Base-by-base conservation (phyloP, 192 early-diverging fungal species). In the Geranomyces variabilis region DNA sequence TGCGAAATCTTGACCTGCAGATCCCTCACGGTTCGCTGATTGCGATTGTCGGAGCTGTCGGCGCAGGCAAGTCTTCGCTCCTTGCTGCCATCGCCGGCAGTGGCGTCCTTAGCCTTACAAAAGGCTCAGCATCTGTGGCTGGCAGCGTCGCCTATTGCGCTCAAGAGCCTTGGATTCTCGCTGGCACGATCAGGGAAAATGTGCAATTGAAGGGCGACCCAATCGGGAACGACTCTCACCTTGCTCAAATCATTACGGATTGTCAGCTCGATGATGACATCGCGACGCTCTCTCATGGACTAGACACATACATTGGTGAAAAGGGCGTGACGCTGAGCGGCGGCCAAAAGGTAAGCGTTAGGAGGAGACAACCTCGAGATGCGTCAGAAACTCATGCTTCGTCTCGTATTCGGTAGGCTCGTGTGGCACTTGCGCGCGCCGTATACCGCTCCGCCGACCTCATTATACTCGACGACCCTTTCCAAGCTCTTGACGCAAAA, bases 311-410 rank as follows among this genome's bases (percentile, higher is more conserved):
- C 33, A 62, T 65, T 66, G 63, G 95, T 46, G 93, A 95, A 76
- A 87, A 88, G 69, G 96, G 96, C 29, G 92, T 96, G 72, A 95
- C 91, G 34, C 83, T 98, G 10, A 92, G 90, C 31, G 96, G 96
- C 69, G 96, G 96, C 14, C 96, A 98, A 64, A 96, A 94, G 36
- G 36, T 41, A 41, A 41, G 36, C 3, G 10, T 41, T n/a, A n/a
- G n/a, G 36, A 41, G 10, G 10, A 41, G 36, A 3, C 36, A 41
- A 41, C 36, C n/a, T n/a, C n/a, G n/a, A n/a, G n/a, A n/a, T n/a
- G n/a, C n/a, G n/a, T n/a, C n/a, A n/a, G n/a, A n/a, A n/a, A n/a
- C n/a, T n/a, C n/a, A n/a, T n/a, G n/a, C 10, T 41, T 41, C 29
- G 8, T 34, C 7, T 84, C 80, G 36, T 3, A 41, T 41, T 3